Evolutionary conservation across 2,329 filamentous ascomycete genomes (phyloP).

Genomic region (Septoria linicola): DNA sequence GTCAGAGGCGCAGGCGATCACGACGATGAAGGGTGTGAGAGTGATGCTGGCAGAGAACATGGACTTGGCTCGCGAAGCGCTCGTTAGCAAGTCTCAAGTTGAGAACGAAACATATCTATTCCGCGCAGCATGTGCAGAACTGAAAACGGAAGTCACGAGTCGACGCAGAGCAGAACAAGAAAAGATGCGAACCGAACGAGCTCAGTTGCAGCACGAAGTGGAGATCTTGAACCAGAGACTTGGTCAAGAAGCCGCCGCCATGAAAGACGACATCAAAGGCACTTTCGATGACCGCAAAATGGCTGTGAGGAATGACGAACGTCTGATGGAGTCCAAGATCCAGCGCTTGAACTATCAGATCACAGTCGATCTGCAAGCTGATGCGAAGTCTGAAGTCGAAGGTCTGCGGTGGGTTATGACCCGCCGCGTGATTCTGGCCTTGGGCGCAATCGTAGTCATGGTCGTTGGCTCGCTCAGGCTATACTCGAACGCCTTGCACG

Average conservation of each 20-base stretch:
- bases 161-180: conserved; percentile 75
- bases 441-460: conserved; percentile 51
- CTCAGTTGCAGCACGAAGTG: conserved; percentile 87
- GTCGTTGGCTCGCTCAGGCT: conserved; percentile 45
- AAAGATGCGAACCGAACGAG: conserved; percentile 76
- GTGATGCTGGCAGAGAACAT: conserved; percentile 74
- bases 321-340: conserved; percentile 75
- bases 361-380: conserved; percentile 82
- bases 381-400: conserved; percentile 89
- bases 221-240: conserved; percentile 85
- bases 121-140: conserved; percentile 86
- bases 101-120: conserved; percentile 95
- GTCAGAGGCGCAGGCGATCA: conserved; percentile 70
- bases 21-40: conserved; percentile 89
- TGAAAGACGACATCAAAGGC: conserved; percentile 90
- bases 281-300: conserved; percentile 97
- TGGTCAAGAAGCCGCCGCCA: conserved; percentile 73
- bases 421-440: conserved; percentile 60
- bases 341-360: conserved; percentile 97
- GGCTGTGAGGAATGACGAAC: conserved; percentile 83
- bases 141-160: conserved; percentile 81
- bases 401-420: conserved; percentile 82
- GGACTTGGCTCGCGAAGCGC: conserved; percentile 71
- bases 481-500: conserved; percentile 42
- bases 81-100: conserved; percentile 87